phyloP scores from a whole-genome alignment of 257 asterid genomes.

The Ballota nigra region DNA sequence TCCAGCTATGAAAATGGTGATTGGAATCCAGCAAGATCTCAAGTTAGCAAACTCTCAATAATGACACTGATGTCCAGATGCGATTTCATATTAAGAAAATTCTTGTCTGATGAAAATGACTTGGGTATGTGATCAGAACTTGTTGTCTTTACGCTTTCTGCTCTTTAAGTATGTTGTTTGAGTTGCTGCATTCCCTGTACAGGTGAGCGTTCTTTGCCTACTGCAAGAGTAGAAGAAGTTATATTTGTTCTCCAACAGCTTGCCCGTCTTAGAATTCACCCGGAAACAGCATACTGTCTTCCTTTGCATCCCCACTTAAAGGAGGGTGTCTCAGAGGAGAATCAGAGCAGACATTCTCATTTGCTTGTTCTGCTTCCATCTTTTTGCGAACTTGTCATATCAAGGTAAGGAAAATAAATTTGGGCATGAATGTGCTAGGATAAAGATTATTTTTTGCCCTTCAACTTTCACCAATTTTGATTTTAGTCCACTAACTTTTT shows the following conservation, averaged over 20 bases:
- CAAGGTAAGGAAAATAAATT: constrained; percentile 62
- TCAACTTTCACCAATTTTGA: no score
- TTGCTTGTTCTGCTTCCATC: constrained; percentile 84
- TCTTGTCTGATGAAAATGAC: constrained; percentile 75
- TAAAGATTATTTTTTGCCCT: no score
- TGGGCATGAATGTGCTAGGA: background rate
- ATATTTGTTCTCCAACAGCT: constrained; percentile 87
- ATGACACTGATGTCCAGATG: constrained; percentile 69
- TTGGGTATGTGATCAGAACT: constrained; percentile 50
- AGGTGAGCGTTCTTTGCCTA: constrained; percentile 82
- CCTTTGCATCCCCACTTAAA: constrained; percentile 62
- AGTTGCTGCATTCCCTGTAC: constrained; percentile 23
- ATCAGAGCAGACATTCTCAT: constrained; percentile 56
- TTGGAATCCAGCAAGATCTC: constrained; percentile 62
- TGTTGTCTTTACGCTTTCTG: background rate
- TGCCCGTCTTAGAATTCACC: constrained; percentile 69
- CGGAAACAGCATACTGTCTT: constrained; percentile 70
- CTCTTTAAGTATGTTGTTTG: constrained; percentile 9
- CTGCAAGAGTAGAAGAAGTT: constrained; percentile 82
- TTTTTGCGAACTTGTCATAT: constrained; percentile 86
- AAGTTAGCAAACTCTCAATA: constrained; percentile 72
- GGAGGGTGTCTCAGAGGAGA: constrained; percentile 43
- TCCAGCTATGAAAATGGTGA: constrained; percentile 55
- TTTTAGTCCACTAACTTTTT: no score
- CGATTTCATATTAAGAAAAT: constrained; percentile 73